Percentiles rank a stretch among this genome's conserved stretches.
Evolutionary conservation across 2,329 filamentous ascomycete species (phyloP).

Genomic region (Pestalotiopsis sp.): DNA sequence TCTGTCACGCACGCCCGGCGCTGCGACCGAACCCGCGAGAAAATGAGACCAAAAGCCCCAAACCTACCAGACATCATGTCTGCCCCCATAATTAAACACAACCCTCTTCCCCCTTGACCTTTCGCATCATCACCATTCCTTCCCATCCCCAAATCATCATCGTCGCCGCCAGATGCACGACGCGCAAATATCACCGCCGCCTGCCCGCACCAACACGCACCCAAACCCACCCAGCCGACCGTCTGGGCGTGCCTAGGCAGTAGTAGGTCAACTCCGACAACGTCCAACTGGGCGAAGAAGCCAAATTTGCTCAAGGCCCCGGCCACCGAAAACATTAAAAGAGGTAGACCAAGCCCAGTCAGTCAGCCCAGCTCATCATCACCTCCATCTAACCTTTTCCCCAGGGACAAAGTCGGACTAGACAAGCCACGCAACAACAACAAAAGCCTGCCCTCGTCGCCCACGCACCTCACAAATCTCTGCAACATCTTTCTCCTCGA

Average conservation of each 20-base stretch:
- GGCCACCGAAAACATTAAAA: slow-evolving; percentile 3
- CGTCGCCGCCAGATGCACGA: background rate
- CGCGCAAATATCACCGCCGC: slow-evolving; percentile 15
- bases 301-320: slow-evolving; percentile 16
- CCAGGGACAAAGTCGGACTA: background rate
- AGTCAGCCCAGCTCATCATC: background rate
- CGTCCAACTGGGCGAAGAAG: slow-evolving; percentile 3
- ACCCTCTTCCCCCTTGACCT: slow-evolving; percentile 19
- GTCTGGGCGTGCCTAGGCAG: too few species aligned
- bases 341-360: slow-evolving; percentile 10
- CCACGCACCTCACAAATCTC: slow-evolving; percentile 4
- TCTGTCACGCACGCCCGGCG: slow-evolving; percentile 11
- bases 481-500: slow-evolving; percentile 10
- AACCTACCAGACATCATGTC: slow-evolving; percentile 36
- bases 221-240: slow-evolving; percentile 18
- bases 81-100: slow-evolving; percentile 35
- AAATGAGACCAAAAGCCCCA: slow-evolving; percentile 40
- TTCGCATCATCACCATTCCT: slow-evolving; percentile 16
- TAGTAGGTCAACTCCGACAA: slow-evolving; percentile 9
- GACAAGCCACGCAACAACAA: background rate
- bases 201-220: slow-evolving; percentile 17
- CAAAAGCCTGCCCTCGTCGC: slow-evolving; percentile 11
- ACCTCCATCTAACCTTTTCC: background rate
- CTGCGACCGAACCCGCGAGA: slow-evolving; percentile 24
- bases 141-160: slow-evolving; percentile 1